Base-by-base conservation (phyloP, 1,284 basidiomycete species). In the Fomitopsis schrenkii region DNA sequence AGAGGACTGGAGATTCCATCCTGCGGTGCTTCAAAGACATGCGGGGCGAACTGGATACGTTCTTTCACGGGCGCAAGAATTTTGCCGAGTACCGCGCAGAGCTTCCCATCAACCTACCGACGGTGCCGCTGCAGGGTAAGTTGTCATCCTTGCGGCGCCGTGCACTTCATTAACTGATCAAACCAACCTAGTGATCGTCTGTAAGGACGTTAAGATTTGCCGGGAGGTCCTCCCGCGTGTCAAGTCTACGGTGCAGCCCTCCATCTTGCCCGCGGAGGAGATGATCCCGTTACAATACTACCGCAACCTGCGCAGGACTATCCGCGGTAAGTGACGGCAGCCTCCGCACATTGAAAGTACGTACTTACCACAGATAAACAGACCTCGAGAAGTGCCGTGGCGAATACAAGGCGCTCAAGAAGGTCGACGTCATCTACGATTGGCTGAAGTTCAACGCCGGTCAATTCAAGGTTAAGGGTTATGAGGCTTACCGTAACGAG, bases 331-430 rank as follows among this genome's bases (percentile, higher is more conserved):
- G 60, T 59, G 22, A 2, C 3, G 30, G 15, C 26, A 28, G 28
- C 33, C 17, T 36, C 36, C 10, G 22, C 12, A 28, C 6, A 12
- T 9, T 5, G 9, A 50, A 36, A 0, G 8, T 14, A 3, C 30
- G 22, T 42, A 14, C 26, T 60, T 3, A 60, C 33, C n/a, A 3
- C 17, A 4, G 19, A 22, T 26, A 33, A 15, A n/a, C 15, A 62
- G 61, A 57, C 33, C 58, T 62, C 26, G 61, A 59, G 55, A 56
- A 57, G 33, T 59, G 61, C 26, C 59, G 59, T 40, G 61, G 58
- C 14, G 42, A 42, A 22, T 55, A 59, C 55, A 62, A 59, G 38
- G 19, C n/a, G 14, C 14, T 62, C 22, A 15, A 58, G 28, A 45
- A 45, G 19, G 40, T 54, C 26, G 61, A 59, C 14, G 30, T 53